Evolutionary conservation across 352 stramenopile genomes (phyloP).

Genomic region (Phytophthora tentaculata): DNA sequence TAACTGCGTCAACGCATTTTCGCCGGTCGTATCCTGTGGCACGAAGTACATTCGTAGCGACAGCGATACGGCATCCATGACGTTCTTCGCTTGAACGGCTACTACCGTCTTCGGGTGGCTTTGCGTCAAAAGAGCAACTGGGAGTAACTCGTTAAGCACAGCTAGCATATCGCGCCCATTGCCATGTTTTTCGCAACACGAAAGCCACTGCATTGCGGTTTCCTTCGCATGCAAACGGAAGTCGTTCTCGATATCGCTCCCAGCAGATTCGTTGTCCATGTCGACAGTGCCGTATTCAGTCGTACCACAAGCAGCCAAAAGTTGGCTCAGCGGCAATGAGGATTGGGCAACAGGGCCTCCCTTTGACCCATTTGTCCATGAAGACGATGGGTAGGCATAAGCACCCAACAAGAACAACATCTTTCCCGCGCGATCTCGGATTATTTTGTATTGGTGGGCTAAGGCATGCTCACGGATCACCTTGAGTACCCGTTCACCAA

Average conservation of each 20-base stretch:
- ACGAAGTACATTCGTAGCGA: constrained; percentile 61
- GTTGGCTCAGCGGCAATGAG: constrained; percentile 25
- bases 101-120: constrained; percentile 74
- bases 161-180: constrained; percentile 49
- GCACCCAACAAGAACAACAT: constrained; percentile 63
- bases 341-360: not conserved
- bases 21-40: constrained; percentile 6
- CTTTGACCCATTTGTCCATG: not conserved
- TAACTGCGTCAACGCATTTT: constrained; percentile 35
- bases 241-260: constrained; percentile 25
- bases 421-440: constrained; percentile 65
- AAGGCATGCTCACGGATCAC: constrained; percentile 60
- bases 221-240: constrained; percentile 57
- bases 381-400: constrained; percentile 8
- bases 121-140: constrained; percentile 72
- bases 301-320: constrained; percentile 16
- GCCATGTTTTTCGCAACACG: constrained; percentile 54
- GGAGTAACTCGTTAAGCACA: constrained; percentile 59
- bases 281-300: constrained; percentile 5
- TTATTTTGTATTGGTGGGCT: constrained; percentile 82
- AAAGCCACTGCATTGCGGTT: constrained; percentile 76
- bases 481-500: constrained; percentile 37
- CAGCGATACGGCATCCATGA: constrained; percentile 57
- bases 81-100: constrained; percentile 68
- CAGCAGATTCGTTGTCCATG: constrained; percentile 10